Conservation (phyloP, 2,329 filamentous ascomycete species). For the Aspergillus fructus region DNA sequence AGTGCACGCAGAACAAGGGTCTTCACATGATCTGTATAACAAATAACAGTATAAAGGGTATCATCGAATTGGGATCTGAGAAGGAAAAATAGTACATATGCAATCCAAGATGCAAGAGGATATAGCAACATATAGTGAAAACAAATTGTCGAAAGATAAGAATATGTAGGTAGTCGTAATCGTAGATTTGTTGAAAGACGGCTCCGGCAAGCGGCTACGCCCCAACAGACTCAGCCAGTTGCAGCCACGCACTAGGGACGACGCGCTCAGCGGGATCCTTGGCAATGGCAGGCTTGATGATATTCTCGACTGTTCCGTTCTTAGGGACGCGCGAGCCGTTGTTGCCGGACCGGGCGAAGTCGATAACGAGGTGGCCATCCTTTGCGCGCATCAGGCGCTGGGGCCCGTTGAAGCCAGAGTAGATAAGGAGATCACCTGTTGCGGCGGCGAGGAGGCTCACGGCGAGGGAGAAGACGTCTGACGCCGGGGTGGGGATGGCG, state of each 20-base stretch:
- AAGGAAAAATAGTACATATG: background rate
- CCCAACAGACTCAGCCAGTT: slow-evolving; percentile 16
- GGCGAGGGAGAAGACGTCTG: slow-evolving; percentile 48
- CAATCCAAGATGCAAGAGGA: background rate
- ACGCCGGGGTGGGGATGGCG: slow-evolving; percentile 36
- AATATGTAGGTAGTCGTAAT: too few species aligned
- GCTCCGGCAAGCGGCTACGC: background rate
- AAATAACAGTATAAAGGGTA: background rate
- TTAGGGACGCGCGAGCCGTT: slow-evolving; percentile 41
- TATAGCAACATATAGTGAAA: background rate
- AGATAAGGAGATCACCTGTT: slow-evolving; percentile 46
- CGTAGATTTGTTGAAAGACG: too few species aligned
- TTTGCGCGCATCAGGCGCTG: slow-evolving; percentile 45
- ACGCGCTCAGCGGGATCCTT: slow-evolving; percentile 39
- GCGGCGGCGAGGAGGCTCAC: slow-evolving; percentile 46
- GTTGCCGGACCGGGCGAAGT: slow-evolving; percentile 38
- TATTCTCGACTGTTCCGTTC: slow-evolving; percentile 41
- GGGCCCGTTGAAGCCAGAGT: slow-evolving; percentile 39
- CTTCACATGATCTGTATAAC: background rate
- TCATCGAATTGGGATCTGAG: slow-evolving; percentile 4
- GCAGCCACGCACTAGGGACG: slow-evolving; percentile 32
- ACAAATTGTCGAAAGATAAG: too few species aligned
- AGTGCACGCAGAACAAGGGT: background rate
- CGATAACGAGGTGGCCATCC: slow-evolving; percentile 44
- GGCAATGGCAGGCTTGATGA: slow-evolving; percentile 38